Base-by-base conservation (phyloP, 1,284 basidiomycete genomes). In the Crucibulum parvulum region DNA sequence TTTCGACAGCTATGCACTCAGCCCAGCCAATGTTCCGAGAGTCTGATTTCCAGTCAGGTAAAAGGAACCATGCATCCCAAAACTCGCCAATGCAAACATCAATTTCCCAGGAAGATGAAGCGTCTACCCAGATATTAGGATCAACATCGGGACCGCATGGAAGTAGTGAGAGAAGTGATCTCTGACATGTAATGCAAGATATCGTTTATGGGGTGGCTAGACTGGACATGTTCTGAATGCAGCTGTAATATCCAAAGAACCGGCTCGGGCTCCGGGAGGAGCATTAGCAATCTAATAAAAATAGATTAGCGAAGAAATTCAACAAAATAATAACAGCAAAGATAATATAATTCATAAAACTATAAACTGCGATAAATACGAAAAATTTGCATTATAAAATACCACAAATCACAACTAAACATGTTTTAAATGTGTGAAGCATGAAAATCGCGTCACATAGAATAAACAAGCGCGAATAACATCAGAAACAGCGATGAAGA, bases 21-120 rank as follows among this genome's bases (percentile, higher is more conserved):
- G 72, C 79, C 80, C 80, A 82, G 2, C 75, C 70, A 46, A 81
- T 81, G 54, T 77, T 70, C 3, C 69, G 53, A 0, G 64, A 61
- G 5, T 66, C 51, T 0, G 56, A 13, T 31, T 71, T 65, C 75
- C 76, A 78, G 3, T 62, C 62, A 0, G 51, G 15, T 1, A 18
- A 16, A 16, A 78, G 69, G 4, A 47, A 51, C 77, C 78, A 81
- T 1, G 72, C 62, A 0, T 60, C 51, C 76, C 75, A 79, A 3
- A 60, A 36, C 1, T 63, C 56, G 37, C 69, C 59, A 7, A 76
- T 60, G 7, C 75, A 57, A 6, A 78, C 37, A 0, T 78, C 75
- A n/a, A 79, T 71, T 0, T 77, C 77, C 64, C 67, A 78, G 1
- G 62, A 66, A 0, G 72, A 70, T 0, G 72, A 75, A 0, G 75